Evolutionary conservation across 2,329 filamentous ascomycete genomes (phyloP), one percentile per base, ranked within the genome.

Genomic region (Aspergillus sp.): DNA sequence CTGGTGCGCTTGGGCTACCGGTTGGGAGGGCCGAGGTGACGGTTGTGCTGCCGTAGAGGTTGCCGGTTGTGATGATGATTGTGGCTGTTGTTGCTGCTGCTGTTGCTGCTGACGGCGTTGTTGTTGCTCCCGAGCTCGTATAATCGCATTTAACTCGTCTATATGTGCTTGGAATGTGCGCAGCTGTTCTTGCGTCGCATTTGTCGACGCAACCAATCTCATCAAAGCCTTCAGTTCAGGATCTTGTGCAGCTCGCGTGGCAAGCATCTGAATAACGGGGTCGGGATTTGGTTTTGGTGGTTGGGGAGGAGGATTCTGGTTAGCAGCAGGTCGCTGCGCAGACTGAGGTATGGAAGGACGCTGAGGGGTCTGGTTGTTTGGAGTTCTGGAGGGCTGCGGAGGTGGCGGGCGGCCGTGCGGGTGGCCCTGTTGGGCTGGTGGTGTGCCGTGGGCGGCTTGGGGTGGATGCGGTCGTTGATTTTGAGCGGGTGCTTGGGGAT

Each of bases 241-340:
- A 59, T 81, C 77, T 9, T 77, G 74, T 4, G 79, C 78, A 22
- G 79, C 79, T 59, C 78, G 71, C 8, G 78, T 80, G n/a, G 79
- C 79, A 48, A 81, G 69, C 78, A 81, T 80, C 56, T 81, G 79
- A 60, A 81, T 81, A 36, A 81, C 79, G 8, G 79, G 79, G 58
- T 81, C 79, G 9, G 77, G 72, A 47, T 76, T 79, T 5, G 76
- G 73, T 61, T 79, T 78, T 5, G 72, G 67, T 30, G 74, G 72
- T 47, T 74, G 72, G n/a, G 70, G 64, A 13, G 70, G 66, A 13
- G 64, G 61, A 26, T 66, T 66, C 49, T 71, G 70, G 17, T 63
- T 56, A 8, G 68, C 64, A 3, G 68, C 59, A 12, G 71, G 69
- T 13, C 70, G 68, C 51, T 66, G 68, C 17, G 59, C 44, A 62